Evolutionary conservation across 2,329 filamentous ascomycete species (phyloP), one percentile per base, ranked within the genome.

Genomic region (Aspergillus niger): DNA sequence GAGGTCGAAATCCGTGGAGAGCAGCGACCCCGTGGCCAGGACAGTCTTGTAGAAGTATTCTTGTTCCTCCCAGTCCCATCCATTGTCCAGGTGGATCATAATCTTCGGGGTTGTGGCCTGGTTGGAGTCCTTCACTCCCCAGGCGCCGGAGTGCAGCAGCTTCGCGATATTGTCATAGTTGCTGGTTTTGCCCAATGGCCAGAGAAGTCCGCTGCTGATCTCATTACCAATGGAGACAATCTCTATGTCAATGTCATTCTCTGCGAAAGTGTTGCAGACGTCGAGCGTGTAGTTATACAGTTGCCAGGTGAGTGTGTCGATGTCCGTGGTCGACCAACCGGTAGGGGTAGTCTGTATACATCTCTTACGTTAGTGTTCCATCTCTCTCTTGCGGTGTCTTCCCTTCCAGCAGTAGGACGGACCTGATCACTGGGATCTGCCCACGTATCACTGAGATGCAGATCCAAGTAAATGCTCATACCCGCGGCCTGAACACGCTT

Each of bases 181-280:
- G 36, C 74, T 76, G 8, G 83, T 83, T 13, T 77, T 76, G 13
- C 89, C 89, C 0, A 85, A 81, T 0, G 89, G 88, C 80, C 86
- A 90, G 47, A 91, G 81, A 32, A 91, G 77, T 0, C 89, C 89
- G 1, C 80, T 76, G 0, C 85, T 84, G 71, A 92, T 91, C 71
- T 91, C 89, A 69, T 92, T 92, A 24, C 89, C 89, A 64, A 92
- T 88, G 15, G 86, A 88, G 53, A 91, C 83, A 53, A 91, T 86
- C 2, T 80, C 77, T 0, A 89, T 83, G 3, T 79, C 74, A 22
- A 90, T 79, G 3, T 81, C 81, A 15, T 82, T 82, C 0, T 73
- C 72, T 1, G 84, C 80, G 67, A 91, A 90, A 15, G 80, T 75
- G 69, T 91, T 85, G 60, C 84, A 82, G 0, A 88, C 83, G 3